A percentile compares a stretch with the other conserved stretches of the same genome.
Conservation (phyloP, 441 rosid genomes). For the Euphorbia corollata region DNA sequence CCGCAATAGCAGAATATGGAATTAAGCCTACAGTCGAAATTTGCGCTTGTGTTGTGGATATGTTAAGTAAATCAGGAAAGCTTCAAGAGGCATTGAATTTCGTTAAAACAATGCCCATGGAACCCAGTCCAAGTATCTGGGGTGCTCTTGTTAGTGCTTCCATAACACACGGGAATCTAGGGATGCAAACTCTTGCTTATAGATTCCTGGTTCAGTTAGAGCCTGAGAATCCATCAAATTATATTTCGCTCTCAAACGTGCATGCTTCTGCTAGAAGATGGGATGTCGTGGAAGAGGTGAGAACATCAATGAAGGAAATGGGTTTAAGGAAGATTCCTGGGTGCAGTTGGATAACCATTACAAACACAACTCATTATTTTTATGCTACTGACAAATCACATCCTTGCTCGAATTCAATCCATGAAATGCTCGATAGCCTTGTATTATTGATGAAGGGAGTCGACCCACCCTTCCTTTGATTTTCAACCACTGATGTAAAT, state of each 20-base stretch:
- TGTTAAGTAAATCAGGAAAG: conserved; percentile 53
- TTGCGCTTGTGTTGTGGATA: conserved; percentile 59
- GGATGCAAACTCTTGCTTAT: conserved; percentile 54
- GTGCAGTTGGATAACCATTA: conserved; percentile 60
- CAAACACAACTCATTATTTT: conserved; percentile 41
- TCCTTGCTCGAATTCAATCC: conserved; percentile 34
- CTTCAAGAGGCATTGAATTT: conserved; percentile 45
- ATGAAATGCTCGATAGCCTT: conserved; percentile 45
- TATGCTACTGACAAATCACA: conserved; percentile 47
- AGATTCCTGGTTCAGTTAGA: conserved; percentile 45
- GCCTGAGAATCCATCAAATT: conserved; percentile 59
- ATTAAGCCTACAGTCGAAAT: conserved; percentile 48
- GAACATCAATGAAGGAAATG: conserved; percentile 47
- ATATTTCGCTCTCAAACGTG: conserved; percentile 49
- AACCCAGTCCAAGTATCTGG: conserved; percentile 60
- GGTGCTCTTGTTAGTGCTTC: conserved; percentile 62
- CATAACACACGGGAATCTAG: conserved; percentile 44
- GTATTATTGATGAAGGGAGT: conserved; percentile 38
- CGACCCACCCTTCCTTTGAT: conserved; percentile 19
- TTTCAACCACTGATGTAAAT: conserved; percentile 19
- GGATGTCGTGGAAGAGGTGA: conserved; percentile 53
- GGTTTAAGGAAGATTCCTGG: conserved; percentile 61
- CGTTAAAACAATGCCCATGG: conserved; percentile 44
- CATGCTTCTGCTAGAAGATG: conserved; percentile 54
- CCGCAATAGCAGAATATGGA: conserved; percentile 33